Evolutionary conservation across 148 eudicot genomes (phyloP).

Genomic region (Tetragonia tetragonoides): DNA sequence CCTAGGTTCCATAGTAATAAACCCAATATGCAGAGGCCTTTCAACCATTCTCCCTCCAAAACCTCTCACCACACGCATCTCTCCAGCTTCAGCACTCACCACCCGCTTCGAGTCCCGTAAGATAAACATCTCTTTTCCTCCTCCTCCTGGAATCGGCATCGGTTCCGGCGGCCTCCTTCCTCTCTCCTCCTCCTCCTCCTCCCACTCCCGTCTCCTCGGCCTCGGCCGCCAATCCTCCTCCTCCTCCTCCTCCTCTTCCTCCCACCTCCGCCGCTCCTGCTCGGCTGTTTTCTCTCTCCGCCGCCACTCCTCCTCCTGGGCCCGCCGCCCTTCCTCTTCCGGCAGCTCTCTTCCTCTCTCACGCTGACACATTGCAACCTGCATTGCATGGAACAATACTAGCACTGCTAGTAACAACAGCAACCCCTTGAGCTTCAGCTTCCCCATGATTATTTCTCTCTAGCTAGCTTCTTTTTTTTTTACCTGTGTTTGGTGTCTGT

Average conservation of each 20-base stretch:
- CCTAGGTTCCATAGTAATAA: constrained; percentile 81
- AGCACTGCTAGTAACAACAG: constrained; percentile 31
- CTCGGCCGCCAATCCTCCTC: background rate
- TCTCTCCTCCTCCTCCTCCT: constrained; percentile 1
- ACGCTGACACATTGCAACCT: constrained; percentile 22
- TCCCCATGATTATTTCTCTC: constrained; percentile 6
- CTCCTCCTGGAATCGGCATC: background rate
- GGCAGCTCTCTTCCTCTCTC: constrained; percentile 14
- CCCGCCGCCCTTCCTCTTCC: background rate
- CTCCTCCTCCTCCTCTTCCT: background rate
- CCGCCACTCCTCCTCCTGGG: constrained; percentile 26
- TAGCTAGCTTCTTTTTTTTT: background rate
- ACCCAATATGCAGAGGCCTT: constrained; percentile 63
- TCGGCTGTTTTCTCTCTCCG: constrained; percentile 22
- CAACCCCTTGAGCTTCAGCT: constrained; percentile 26
- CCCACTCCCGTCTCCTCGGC: constrained; percentile 8
- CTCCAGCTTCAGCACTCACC: constrained; percentile 68
- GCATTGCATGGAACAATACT: constrained; percentile 28
- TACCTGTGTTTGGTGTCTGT: background rate
- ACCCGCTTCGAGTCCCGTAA: constrained; percentile 49
- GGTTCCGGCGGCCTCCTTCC: constrained; percentile 1
- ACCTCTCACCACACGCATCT: constrained; percentile 62
- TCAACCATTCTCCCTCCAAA: constrained; percentile 29
- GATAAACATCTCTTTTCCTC: constrained; percentile 40
- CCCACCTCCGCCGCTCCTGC: constrained; percentile 15